These are phyloP conservation scores for Sporothrix mexicana DNA, from an alignment of 2,329 filamentous ascomycete genomes.

Conservation along the genomic window DNA sequence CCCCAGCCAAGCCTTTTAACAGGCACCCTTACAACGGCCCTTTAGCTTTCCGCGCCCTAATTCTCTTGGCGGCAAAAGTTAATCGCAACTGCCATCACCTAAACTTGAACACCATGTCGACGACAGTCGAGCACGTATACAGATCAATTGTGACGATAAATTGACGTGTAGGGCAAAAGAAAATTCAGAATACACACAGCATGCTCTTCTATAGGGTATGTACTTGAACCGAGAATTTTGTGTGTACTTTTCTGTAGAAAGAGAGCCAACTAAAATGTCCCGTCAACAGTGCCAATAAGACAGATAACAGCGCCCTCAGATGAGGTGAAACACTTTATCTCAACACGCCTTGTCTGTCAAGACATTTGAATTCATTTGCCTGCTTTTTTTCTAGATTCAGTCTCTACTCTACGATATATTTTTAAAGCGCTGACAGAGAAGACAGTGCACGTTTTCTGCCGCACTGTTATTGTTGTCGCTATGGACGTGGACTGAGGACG, in stretches of 20 bases:
- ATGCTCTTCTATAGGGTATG: too few species aligned
- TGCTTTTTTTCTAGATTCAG: neutral
- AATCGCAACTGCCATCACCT: neutral
- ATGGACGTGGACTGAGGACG: neutral
- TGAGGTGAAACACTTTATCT: slow-evolving; percentile 19
- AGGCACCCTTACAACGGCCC: slow-evolving; percentile 3
- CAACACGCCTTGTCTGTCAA: neutral
- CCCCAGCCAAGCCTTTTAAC: neutral
- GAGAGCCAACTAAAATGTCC: neutral
- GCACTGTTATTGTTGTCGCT: neutral
- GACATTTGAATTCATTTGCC: neutral
- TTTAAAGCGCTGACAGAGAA: neutral
- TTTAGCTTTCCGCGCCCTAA: neutral
- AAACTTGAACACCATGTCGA: neutral
- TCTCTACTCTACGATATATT: neutral
- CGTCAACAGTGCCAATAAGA: neutral
- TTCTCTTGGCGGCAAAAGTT: slow-evolving; percentile 18
- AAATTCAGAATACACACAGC: too few species aligned
- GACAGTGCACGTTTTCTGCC: neutral
- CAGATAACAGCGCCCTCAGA: neutral
- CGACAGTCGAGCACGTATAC: too few species aligned
- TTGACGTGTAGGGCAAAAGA: too few species aligned
- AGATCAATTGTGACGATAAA: too few species aligned
- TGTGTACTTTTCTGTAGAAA: neutral
- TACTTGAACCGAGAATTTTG: too few species aligned